These are phyloP conservation scores for Triticum urartu DNA, from an alignment of 176 grass and related monocot species.

Conservation along the genomic window DNA sequence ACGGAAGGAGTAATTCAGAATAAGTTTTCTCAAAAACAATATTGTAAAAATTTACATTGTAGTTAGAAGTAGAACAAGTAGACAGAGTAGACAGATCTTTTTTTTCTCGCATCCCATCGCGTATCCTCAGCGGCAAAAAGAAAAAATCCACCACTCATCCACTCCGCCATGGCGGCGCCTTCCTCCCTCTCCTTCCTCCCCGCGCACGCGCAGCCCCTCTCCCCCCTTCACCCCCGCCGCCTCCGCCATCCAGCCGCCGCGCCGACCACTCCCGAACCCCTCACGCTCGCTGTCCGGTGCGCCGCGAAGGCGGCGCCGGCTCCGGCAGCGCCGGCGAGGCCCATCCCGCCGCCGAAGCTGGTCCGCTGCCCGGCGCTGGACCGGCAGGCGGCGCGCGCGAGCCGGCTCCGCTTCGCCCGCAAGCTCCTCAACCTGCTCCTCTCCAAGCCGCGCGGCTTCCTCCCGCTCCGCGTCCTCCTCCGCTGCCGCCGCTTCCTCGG, in stretches of 20 bases:
- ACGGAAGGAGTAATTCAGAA: too few species aligned
- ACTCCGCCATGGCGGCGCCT: background rate
- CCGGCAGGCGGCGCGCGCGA: constrained; percentile 11
- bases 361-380: constrained; percentile 11
- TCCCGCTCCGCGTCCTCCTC: constrained; percentile 14
- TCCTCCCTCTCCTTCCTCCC: background rate
- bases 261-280: background rate
- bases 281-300: background rate
- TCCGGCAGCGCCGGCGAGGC: background rate
- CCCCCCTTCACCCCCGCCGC: background rate
- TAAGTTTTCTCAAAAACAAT: too few species aligned
- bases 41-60: too few species aligned
- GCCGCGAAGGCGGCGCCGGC: background rate
- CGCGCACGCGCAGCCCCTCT: background rate
- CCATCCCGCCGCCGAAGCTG: constrained; percentile 13
- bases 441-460: constrained; percentile 14
- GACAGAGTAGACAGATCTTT: too few species aligned
- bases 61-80: too few species aligned
- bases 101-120: background rate
- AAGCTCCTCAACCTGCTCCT: constrained; percentile 17
- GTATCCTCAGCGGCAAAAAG: background rate
- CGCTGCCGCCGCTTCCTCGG: constrained; percentile 7
- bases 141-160: background rate
- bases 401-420: background rate
- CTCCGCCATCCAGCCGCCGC: background rate